Conservation (phyloP, 2,329 filamentous ascomycete genomes). For the Herpotrichia juniperi region DNA sequence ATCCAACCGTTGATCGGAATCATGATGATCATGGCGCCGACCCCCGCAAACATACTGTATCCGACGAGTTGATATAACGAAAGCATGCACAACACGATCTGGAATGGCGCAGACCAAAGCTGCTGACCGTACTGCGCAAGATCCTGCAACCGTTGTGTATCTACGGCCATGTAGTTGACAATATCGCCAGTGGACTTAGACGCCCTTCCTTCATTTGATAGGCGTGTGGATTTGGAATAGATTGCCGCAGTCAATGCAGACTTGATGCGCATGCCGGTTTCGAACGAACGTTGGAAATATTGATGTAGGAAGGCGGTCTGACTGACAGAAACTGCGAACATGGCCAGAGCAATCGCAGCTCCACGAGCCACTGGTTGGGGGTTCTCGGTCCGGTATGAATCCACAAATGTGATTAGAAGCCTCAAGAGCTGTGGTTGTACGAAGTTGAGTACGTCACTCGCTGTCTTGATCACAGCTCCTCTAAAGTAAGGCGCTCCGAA, state of each 20-base stretch:
- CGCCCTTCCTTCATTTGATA: slow-evolving; percentile 91
- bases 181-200: slow-evolving; percentile 95
- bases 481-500: slow-evolving; percentile 85
- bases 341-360: slow-evolving; percentile 83
- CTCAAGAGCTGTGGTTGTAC: slow-evolving; percentile 89
- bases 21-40: slow-evolving; percentile 96
- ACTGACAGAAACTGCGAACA: slow-evolving; percentile 85
- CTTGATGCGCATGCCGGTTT: slow-evolving; percentile 97
- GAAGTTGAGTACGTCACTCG: slow-evolving; percentile 86
- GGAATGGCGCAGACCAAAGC: slow-evolving; percentile 95
- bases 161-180: slow-evolving; percentile 99
- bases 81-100: slow-evolving; percentile 93
- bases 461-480: slow-evolving; percentile 85
- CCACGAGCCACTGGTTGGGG: slow-evolving; percentile 84
- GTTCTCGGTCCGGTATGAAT: slow-evolving; percentile 69
- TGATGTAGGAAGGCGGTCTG: slow-evolving; percentile 94
- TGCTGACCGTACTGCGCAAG: slow-evolving; percentile 95
- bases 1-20: slow-evolving; percentile 94
- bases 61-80: slow-evolving; percentile 96
- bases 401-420: slow-evolving; percentile 81
- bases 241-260: slow-evolving; percentile 87
- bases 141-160: slow-evolving; percentile 93
- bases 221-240: slow-evolving; percentile 85
- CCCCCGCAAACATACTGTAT: slow-evolving; percentile 91
- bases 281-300: slow-evolving; percentile 95